A percentile compares a stretch with the other conserved stretches of the same genome.
Evolutionary conservation across 2,329 filamentous ascomycete genomes (phyloP).

Genomic region (Phoma herbarum): DNA sequence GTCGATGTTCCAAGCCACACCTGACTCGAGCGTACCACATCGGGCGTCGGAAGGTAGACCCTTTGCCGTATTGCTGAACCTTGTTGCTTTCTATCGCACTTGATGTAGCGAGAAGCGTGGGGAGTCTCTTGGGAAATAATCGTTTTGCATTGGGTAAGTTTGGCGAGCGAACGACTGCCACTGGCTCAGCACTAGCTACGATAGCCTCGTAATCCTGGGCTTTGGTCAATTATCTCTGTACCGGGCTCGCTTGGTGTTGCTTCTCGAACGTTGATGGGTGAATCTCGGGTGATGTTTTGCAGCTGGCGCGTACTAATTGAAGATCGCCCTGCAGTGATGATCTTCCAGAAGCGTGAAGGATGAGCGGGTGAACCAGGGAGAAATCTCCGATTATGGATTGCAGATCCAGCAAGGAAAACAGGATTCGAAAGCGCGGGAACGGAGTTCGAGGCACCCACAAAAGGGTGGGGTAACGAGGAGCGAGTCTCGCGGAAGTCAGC

Average conservation of each 20-base stretch:
- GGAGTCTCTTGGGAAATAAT: background rate
- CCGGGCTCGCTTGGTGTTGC: background rate
- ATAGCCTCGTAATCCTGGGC: background rate
- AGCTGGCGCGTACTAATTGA: background rate
- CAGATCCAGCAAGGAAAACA: background rate
- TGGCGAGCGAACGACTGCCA: conserved; percentile 3
- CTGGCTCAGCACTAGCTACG: conserved; percentile 6
- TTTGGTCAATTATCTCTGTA: background rate
- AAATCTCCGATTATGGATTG: background rate
- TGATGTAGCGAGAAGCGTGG: background rate
- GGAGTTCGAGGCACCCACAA: too few relatives aligned
- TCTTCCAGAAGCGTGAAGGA: background rate
- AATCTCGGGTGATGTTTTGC: background rate
- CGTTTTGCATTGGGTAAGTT: background rate
- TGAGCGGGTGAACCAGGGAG: background rate
- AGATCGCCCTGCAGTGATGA: background rate
- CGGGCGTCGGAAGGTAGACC: background rate
- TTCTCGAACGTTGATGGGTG: background rate
- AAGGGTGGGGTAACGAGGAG: background rate
- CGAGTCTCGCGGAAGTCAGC: background rate
- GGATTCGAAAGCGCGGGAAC: too few relatives aligned
- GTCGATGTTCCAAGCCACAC: background rate
- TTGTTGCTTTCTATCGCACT: background rate
- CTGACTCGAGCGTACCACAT: background rate
- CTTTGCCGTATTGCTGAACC: background rate